These are phyloP conservation scores for Lentinula sp. DNA, from an alignment of 768 basidiomycete species.

Conservation along the genomic window DNA sequence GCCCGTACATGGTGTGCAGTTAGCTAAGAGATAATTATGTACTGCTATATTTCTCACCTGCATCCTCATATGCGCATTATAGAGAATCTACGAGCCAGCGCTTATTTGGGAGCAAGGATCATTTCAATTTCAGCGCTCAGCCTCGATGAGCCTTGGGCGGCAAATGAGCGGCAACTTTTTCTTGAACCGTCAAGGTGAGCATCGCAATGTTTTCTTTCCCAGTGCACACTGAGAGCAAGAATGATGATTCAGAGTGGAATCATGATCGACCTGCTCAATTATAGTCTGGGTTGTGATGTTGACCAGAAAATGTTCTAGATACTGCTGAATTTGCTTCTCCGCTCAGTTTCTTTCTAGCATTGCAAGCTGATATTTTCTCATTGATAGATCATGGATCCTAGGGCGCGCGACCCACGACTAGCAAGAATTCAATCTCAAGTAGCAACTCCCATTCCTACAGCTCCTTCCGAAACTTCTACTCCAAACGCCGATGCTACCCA, in stretches of 20 bases:
- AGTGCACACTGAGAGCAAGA: not conserved
- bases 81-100: not conserved
- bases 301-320: constrained; percentile 83
- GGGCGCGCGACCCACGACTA: constrained; percentile 78
- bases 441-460: constrained; percentile 28
- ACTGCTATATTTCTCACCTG: not conserved
- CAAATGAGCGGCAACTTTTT: constrained; percentile 8
- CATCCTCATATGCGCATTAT: not conserved
- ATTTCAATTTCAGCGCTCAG: not conserved
- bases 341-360: not conserved
- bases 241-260: constrained; percentile 95
- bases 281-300: constrained; percentile 59
- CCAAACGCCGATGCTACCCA: constrained; percentile 5
- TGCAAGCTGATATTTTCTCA: constrained; percentile 8
- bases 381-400: constrained; percentile 59
- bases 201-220: constrained; percentile 6
- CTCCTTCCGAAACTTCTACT: constrained; percentile 12
- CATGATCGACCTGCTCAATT: constrained; percentile 57
- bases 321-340: constrained; percentile 66
- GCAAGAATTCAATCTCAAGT: constrained; percentile 40
- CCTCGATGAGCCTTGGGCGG: too few relatives aligned
- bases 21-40: not conserved
- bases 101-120: not conserved
- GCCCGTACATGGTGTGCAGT: not conserved
- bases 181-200: constrained; percentile 7